Conservation (phyloP, 169 alveolate genomes). For the Plasmodium sp. region DNA sequence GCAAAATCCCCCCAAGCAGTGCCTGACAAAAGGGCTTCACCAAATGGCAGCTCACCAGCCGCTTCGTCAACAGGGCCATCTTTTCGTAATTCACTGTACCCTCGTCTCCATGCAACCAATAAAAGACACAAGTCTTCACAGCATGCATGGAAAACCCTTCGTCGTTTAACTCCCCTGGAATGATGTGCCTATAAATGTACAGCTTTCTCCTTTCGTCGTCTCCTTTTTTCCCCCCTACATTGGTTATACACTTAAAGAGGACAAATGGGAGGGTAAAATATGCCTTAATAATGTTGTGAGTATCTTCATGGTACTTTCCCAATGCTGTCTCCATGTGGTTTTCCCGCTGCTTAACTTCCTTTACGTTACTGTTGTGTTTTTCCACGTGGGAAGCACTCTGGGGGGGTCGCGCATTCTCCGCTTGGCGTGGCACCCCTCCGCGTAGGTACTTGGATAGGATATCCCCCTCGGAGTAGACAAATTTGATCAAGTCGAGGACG, state of each 20-base stretch:
- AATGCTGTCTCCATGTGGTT: background rate
- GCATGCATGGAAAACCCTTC: conserved; percentile 23
- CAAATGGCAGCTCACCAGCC: conserved; percentile 4
- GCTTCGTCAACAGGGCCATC: conserved; percentile 5
- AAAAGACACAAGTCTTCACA: conserved; percentile 10
- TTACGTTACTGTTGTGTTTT: background rate
- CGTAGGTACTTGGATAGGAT: conserved; percentile 8
- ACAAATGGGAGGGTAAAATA: conserved; percentile 27
- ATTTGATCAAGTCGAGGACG: conserved; percentile 41
- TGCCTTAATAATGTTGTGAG: conserved; percentile 3
- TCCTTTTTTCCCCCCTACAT: conserved; percentile 5
- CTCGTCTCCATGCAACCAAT: background rate
- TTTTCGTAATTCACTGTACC: conserved; percentile 24
- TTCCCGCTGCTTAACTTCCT: background rate
- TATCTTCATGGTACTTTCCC: conserved; percentile 28
- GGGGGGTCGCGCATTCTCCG: background rate
- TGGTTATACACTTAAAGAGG: conserved; percentile 37
- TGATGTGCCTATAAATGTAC: conserved; percentile 30
- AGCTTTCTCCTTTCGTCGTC: conserved; percentile 30
- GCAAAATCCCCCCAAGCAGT: background rate
- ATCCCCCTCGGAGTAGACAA: conserved; percentile 5
- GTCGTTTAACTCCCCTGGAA: conserved; percentile 27
- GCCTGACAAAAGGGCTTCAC: conserved; percentile 2
- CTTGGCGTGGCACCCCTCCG: background rate
- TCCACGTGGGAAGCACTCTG: background rate